Conservation (phyloP, 1,284 basidiomycete genomes). For the Porphyrellus sp. region DNA sequence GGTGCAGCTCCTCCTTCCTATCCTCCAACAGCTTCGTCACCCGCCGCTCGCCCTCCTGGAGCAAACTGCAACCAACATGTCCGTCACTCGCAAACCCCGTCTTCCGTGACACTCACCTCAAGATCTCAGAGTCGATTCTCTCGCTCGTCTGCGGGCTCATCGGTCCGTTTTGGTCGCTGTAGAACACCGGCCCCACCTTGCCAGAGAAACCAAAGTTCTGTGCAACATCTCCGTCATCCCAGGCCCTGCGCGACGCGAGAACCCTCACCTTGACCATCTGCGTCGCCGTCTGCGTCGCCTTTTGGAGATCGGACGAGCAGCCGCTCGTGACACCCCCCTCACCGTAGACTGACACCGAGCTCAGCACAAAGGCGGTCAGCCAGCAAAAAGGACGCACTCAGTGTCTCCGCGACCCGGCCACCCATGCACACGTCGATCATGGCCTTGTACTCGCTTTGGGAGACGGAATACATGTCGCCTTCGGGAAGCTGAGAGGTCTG, state of each 20-base stretch:
- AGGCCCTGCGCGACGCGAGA: not conserved
- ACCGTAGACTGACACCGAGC: conserved; percentile 67
- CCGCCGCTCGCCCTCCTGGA: conserved; percentile 72
- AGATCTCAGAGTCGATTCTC: conserved; percentile 82
- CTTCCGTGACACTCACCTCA: conserved; percentile 50
- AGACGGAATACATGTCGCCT: conserved; percentile 73
- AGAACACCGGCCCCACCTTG: conserved; percentile 81
- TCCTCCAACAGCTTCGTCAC: conserved; percentile 66
- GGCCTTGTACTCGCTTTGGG: conserved; percentile 70
- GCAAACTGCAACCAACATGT: conserved; percentile 48
- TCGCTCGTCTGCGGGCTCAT: conserved; percentile 74
- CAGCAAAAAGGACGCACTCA: conserved; percentile 52
- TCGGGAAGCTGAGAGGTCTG: conserved; percentile 87
- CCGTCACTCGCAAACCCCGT: not conserved
- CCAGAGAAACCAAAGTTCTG: conserved; percentile 83
- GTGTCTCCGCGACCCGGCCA: conserved; percentile 89
- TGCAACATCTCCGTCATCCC: not conserved
- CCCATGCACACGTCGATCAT: conserved; percentile 89
- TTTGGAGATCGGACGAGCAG: conserved; percentile 81
- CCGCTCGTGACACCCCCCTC: conserved; percentile 85
- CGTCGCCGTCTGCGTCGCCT: conserved; percentile 78
- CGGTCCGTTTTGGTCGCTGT: conserved; percentile 65
- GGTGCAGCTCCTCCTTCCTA: conserved; percentile 78
- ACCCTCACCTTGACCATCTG: conserved; percentile 80
- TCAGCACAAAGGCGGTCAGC: not conserved